These are phyloP conservation scores for Fragaria ananassa DNA, from an alignment of 306 rosid species.

Conservation along the genomic window DNA sequence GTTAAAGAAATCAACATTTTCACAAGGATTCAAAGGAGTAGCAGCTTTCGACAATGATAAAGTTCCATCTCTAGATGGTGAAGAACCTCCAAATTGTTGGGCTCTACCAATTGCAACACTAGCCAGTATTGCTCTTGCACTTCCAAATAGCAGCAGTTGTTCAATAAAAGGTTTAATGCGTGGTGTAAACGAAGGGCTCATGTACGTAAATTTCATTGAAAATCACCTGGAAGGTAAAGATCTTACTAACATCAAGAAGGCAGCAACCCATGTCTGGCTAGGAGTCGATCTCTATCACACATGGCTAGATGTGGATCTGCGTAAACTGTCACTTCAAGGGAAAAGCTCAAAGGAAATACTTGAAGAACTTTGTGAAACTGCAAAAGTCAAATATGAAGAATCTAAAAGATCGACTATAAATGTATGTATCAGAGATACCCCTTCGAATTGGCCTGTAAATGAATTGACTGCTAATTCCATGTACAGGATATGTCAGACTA, in stretches of 20 bases:
- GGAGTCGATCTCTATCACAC: constrained; percentile 61
- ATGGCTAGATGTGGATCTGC: constrained; percentile 73
- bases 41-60: constrained; percentile 48
- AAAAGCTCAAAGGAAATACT: constrained; percentile 47
- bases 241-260: constrained; percentile 39
- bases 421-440: constrained; percentile 35
- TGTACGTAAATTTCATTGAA: constrained; percentile 49
- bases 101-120: constrained; percentile 79
- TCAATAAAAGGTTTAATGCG: constrained; percentile 34
- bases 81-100: constrained; percentile 65
- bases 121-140: constrained; percentile 55
- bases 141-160: constrained; percentile 45
- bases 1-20: constrained; percentile 47
- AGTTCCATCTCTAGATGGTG: constrained; percentile 48
- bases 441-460: constrained; percentile 62
- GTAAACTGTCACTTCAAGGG: constrained; percentile 43
- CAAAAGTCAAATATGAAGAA: constrained; percentile 45
- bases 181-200: constrained; percentile 55
- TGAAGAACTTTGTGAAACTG: constrained; percentile 45
- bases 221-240: constrained; percentile 42
- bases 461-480: constrained; percentile 62
- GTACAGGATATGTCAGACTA: constrained; percentile 68
- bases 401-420: constrained; percentile 4
- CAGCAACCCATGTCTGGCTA: constrained; percentile 65
- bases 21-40: constrained; percentile 59